Base-by-base conservation (phyloP, 2,329 filamentous ascomycete species). In the Nemania serpens region DNA sequence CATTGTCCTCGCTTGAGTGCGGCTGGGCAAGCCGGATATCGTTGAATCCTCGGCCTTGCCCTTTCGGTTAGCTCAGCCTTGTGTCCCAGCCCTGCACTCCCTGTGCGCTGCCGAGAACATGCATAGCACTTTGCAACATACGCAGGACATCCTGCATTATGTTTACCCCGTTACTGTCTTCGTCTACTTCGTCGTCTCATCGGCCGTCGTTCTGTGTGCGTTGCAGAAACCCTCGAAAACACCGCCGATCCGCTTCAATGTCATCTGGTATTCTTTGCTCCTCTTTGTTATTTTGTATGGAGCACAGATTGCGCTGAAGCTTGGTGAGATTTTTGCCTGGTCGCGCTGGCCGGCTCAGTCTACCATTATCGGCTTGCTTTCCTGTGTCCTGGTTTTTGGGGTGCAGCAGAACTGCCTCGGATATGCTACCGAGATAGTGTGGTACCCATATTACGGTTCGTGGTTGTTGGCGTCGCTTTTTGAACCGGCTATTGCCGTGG, bases 401-500 rank as follows among this genome's bases (percentile, higher is more conserved):
- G 80, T 88, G 13, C 79, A 89, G 66, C 76, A 86, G 60, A 78
- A 83, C 42, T 80, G 79, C 18, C 77, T 90, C 13, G 75, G 79
- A 2, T 82, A 85, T 54, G 76, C 78, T 17, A 71, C 77, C 33
- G 77, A 79, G 53, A 78, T 81, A 2, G 79, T 85, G 10, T 88
- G 86, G 80, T 86, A 88, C 66, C 86, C 88, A 0, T 87, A 86
- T 63, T 83, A 84, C 64, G 87, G 86, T 17, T 84, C 84, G 12
- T 89, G 88, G 80, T 66, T 83, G 33, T 72, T 90, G 15, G 84
- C 83, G 13, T 74, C 88, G 7, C 67, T 79, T 13, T 82, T 84
- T 37, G 89, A 91, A 68, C 70, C 81, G 0, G 68, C 71, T 50
- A 75, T 86, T 34, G 71, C 80, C 22, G 66, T 76, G 13, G 65